Evolutionary conservation across 169 alveolate genomes (phyloP).

Genomic region (Plasmodium blacklocki): DNA sequence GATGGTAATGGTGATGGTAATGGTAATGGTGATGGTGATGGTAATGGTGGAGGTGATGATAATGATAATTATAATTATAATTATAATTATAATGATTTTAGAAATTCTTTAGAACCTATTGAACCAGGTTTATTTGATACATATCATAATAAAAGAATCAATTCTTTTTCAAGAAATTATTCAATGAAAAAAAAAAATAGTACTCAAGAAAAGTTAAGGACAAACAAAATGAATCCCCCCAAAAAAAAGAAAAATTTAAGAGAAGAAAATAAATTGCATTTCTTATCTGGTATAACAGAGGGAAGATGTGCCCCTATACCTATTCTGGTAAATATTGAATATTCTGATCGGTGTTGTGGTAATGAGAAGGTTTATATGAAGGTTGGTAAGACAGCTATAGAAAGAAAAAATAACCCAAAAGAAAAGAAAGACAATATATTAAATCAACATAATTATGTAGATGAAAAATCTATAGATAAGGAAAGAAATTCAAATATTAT

Average conservation of each 20-base stretch:
- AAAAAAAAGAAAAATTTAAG: slow-evolving; percentile 3
- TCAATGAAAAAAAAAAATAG: neutral
- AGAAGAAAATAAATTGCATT: slow-evolving; percentile 50
- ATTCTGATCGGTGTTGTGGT: neutral
- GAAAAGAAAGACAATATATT: neutral
- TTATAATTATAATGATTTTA: too few relatives aligned
- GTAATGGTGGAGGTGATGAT: too few relatives aligned
- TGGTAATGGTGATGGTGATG: too few relatives aligned
- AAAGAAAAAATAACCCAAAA: neutral
- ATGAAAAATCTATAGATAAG: neutral
- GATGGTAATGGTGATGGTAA: too few relatives aligned
- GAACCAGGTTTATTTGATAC: too few relatives aligned
- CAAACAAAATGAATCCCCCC: neutral
- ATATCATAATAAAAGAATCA: too few relatives aligned
- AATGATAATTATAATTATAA: too few relatives aligned
- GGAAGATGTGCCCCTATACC: slow-evolving; percentile 72
- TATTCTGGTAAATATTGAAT: slow-evolving; percentile 25
- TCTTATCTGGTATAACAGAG: slow-evolving; percentile 53
- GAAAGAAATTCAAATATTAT: too few relatives aligned
- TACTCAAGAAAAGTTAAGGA: neutral
- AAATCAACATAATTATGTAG: neutral
- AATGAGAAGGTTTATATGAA: slow-evolving; percentile 31
- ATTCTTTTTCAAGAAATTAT: neutral
- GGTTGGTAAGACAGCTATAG: neutral
- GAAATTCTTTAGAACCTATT: too few relatives aligned